Evolutionary conservation across 345 rosid species (phyloP).

Genomic region (Erodium maritimum): DNA sequence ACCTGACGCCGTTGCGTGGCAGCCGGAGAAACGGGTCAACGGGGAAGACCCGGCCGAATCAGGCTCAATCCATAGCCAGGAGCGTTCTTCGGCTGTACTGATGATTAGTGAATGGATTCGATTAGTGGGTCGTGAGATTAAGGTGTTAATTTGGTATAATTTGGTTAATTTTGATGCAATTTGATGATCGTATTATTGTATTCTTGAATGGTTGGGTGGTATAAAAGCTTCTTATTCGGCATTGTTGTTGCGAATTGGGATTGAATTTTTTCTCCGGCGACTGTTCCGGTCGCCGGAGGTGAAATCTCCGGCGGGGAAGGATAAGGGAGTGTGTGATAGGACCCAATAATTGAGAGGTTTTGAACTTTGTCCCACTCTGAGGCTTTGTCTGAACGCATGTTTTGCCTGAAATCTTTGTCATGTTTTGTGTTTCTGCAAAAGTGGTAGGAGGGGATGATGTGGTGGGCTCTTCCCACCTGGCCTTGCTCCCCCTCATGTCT

Average conservation of each 20-base stretch:
- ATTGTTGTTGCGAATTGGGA: too few relatives aligned
- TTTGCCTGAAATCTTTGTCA: slow-evolving; percentile 14
- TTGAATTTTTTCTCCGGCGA: too few relatives aligned
- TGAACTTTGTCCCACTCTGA: slow-evolving; percentile 16
- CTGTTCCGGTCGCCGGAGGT: too few relatives aligned
- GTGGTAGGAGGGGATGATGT: neutral
- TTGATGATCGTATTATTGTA: slow-evolving; percentile 33
- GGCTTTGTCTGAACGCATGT: slow-evolving; percentile 5
- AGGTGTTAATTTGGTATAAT: slow-evolving; percentile 26
- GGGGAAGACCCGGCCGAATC: slow-evolving; percentile 44
- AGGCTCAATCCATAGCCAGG: slow-evolving; percentile 64
- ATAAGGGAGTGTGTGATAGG: neutral
- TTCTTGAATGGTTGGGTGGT: too few relatives aligned
- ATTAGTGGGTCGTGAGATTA: too few relatives aligned
- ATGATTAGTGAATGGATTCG: too few relatives aligned
- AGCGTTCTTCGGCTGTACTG: slow-evolving; percentile 67
- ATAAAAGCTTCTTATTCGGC: too few relatives aligned
- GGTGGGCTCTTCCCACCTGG: neutral
- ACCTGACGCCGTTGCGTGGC: slow-evolving; percentile 59
- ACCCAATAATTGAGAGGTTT: slow-evolving; percentile 36
- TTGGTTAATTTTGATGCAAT: slow-evolving; percentile 36
- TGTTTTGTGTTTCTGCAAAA: slow-evolving; percentile 9
- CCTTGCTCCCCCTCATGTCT: neutral
- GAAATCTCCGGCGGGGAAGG: too few relatives aligned
- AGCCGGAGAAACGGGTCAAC: slow-evolving; percentile 47